phyloP scores from a whole-genome alignment of 169 alveolate species.

The Condylostoma magnum region DNA sequence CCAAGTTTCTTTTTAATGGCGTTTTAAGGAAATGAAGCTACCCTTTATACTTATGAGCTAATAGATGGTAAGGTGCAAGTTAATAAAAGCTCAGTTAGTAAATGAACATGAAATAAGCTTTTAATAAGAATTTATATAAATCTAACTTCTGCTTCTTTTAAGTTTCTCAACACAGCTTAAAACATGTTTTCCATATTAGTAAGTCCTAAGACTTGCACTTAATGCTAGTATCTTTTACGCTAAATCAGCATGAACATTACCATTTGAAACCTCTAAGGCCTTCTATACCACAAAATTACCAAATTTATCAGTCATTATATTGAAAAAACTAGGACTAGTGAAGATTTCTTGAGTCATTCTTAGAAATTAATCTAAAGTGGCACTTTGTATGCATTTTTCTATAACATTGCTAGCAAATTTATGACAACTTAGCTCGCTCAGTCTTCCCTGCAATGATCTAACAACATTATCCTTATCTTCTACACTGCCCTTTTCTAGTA shows the following conservation, averaged over 20 bases:
- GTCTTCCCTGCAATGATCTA: slow-evolving; percentile 54
- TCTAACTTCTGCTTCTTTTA: no score
- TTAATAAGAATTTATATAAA: no score
- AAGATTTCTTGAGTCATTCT: no score
- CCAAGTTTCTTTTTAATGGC: slow-evolving; percentile 79
- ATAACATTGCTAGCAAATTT: slow-evolving; percentile 84
- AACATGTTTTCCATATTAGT: neutral
- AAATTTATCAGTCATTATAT: neutral
- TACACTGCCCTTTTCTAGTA: slow-evolving; percentile 61
- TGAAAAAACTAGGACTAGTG: slow-evolving; percentile 15
- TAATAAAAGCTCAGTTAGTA: slow-evolving; percentile 27
- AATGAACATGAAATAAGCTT: neutral
- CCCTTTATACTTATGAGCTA: slow-evolving; percentile 65
- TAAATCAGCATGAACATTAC: neutral
- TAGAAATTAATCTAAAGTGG: slow-evolving; percentile 1
- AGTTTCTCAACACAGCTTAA: no score
- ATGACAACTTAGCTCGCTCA: slow-evolving; percentile 68
- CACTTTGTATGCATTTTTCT: slow-evolving; percentile 58
- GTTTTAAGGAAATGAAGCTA: slow-evolving; percentile 65
- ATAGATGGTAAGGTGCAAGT: slow-evolving; percentile 72
- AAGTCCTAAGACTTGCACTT: neutral
- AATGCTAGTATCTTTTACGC: neutral
- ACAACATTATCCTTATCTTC: slow-evolving; percentile 50
- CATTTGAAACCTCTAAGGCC: neutral
- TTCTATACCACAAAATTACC: neutral